Conservation (phyloP, 805 yeast genomes). For the Cyberlindnera euphorbiae region DNA sequence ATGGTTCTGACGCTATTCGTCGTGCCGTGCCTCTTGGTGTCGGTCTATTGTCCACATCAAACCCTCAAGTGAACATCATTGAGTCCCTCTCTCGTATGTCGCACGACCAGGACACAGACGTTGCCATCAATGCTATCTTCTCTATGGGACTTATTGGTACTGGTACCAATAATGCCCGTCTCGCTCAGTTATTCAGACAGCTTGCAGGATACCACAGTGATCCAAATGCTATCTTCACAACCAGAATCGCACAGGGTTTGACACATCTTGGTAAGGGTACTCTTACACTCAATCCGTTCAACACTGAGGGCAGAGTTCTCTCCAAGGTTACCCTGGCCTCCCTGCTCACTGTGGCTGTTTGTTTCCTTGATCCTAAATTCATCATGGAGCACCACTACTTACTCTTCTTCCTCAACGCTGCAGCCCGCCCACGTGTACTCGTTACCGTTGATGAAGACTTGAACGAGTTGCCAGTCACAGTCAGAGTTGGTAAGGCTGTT, state of each 20-base stretch:
- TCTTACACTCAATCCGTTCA: constrained; percentile 81
- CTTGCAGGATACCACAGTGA: constrained; percentile 92
- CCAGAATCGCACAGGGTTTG: constrained; percentile 91
- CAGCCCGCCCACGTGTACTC: constrained; percentile 88
- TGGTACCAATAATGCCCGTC: constrained; percentile 97
- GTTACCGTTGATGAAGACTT: constrained; percentile 88
- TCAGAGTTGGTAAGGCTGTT: constrained; percentile 97
- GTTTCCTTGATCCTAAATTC: constrained; percentile 83
- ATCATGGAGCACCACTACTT: constrained; percentile 78
- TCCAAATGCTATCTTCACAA: constrained; percentile 85
- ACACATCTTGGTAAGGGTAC: constrained; percentile 97
- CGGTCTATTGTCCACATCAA: constrained; percentile 89
- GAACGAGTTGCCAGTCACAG: constrained; percentile 81
- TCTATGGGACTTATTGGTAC: constrained; percentile 98
- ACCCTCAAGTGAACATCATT: constrained; percentile 95
- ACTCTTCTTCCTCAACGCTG: constrained; percentile 80
- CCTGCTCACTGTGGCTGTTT: constrained; percentile 74
- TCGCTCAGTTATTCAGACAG: constrained; percentile 93
- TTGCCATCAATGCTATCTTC: constrained; percentile 90
- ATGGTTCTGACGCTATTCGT: constrained; percentile 86
- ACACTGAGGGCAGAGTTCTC: constrained; percentile 79
- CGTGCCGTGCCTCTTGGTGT: constrained; percentile 97
- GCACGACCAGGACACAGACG: constrained; percentile 91
- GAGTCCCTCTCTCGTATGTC: constrained; percentile 95
- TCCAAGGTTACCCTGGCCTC: constrained; percentile 90